Conservation (phyloP, 768 basidiomycete genomes). For the Tubosaeta sp. region DNA sequence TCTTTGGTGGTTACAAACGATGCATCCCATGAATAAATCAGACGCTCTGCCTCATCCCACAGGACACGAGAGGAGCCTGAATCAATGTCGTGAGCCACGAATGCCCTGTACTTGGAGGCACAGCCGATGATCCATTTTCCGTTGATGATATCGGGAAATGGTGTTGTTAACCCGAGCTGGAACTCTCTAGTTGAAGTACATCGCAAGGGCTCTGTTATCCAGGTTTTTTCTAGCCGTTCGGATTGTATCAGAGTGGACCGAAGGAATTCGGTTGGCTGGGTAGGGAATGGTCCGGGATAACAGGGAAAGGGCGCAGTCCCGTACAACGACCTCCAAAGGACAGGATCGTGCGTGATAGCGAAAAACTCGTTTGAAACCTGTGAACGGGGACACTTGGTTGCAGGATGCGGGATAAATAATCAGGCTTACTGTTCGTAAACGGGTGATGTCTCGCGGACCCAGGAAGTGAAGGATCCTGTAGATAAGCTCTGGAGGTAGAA, state of each 20-base stretch:
- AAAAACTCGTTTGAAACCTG: neutral
- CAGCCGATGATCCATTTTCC: neutral
- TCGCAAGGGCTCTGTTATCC: neutral
- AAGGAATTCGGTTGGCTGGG: neutral
- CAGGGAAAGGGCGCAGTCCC: neutral
- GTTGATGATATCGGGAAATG: neutral
- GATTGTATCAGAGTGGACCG: neutral
- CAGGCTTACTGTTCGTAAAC: neutral
- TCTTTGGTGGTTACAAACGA: neutral
- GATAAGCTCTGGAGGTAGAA: neutral
- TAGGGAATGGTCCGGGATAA: neutral
- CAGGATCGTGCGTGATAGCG: neutral
- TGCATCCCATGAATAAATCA: neutral
- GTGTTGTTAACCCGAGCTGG: neutral
- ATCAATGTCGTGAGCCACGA: neutral
- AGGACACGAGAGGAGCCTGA: neutral
- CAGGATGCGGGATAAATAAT: neutral
- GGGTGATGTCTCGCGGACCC: neutral
- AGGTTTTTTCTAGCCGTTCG: neutral
- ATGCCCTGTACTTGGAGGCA: neutral
- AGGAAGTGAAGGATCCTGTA: neutral
- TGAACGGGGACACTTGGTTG: neutral
- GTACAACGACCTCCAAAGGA: neutral
- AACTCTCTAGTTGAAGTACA: neutral
- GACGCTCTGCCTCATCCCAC: neutral